A percentile compares a stretch with the other conserved stretches of the same genome.
Conservation (phyloP, 1,284 basidiomycete genomes). For the Xerocomus nothofagi region DNA sequence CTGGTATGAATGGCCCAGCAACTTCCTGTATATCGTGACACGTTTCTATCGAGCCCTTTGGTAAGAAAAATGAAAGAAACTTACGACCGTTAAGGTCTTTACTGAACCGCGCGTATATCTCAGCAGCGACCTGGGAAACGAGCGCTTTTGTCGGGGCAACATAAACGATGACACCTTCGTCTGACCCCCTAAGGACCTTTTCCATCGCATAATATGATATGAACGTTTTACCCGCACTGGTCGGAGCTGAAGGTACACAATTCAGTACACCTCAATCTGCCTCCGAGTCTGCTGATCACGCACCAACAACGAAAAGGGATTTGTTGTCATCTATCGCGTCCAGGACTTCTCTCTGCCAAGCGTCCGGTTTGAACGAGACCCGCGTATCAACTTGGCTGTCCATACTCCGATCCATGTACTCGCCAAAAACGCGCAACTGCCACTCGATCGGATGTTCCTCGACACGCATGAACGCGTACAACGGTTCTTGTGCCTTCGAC, state of each 20-base stretch:
- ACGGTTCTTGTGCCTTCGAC: constrained; percentile 41
- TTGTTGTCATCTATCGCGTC: constrained; percentile 59
- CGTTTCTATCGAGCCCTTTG: background rate
- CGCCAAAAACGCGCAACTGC: constrained; percentile 69
- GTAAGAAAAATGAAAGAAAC: constrained; percentile 18
- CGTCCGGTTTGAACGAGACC: constrained; percentile 65
- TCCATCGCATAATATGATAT: constrained; percentile 79
- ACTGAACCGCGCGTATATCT: constrained; percentile 66
- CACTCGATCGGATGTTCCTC: constrained; percentile 56
- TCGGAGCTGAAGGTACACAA: constrained; percentile 46
- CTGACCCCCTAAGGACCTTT: constrained; percentile 55
- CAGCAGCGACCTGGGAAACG: constrained; percentile 66
- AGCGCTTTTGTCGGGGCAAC: constrained; percentile 74
- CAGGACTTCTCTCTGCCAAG: constrained; percentile 66
- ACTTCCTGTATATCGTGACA: constrained; percentile 39
- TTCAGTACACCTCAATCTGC: background rate
- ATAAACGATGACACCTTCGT: constrained; percentile 70
- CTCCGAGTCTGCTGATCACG: constrained; percentile 21
- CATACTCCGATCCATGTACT: constrained; percentile 72
- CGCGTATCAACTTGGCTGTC: constrained; percentile 56
- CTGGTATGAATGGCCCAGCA: constrained; percentile 71
- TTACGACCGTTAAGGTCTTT: constrained; percentile 55
- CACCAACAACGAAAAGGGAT: constrained; percentile 66
- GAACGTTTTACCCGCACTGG: constrained; percentile 73
- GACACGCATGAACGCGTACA: constrained; percentile 56